These are phyloP conservation scores for Lithohypha guttulata DNA, from an alignment of 2,329 filamentous ascomycete genomes.

Conservation along the genomic window DNA sequence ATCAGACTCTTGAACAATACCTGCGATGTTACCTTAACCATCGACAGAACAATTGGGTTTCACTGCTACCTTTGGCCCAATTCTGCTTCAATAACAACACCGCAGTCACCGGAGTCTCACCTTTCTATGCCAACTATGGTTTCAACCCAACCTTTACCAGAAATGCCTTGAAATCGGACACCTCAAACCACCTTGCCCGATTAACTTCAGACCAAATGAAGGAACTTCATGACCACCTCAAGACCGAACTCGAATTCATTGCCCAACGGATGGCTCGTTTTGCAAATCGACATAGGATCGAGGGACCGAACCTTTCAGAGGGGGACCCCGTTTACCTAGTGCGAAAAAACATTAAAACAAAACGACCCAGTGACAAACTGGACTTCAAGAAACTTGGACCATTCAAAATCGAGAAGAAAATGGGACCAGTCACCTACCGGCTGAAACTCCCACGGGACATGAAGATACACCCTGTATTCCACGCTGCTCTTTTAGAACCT, in stretches of 20 bases:
- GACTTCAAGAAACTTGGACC: conserved; percentile 10
- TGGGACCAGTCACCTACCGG: conserved; percentile 1
- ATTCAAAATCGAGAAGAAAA: conserved; percentile 7
- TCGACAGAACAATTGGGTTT: conserved; percentile 4
- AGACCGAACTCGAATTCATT: conserved; percentile 3
- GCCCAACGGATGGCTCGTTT: neutral
- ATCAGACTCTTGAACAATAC: conserved; percentile 8
- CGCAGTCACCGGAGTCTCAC: neutral
- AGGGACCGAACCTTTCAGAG: conserved; percentile 7
- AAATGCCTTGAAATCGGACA: neutral
- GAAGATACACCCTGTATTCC: conserved; percentile 2
- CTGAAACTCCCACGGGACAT: conserved; percentile 1
- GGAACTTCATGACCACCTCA: conserved; percentile 5
- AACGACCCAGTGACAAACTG: conserved; percentile 9
- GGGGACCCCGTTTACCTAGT: conserved; percentile 7
- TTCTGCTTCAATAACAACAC: conserved; percentile 7
- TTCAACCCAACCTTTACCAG: neutral
- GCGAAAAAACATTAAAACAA: conserved; percentile 11
- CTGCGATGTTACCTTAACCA: conserved; percentile 6
- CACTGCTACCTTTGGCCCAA: conserved; percentile 6
- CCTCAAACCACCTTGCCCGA: conserved; percentile 1
- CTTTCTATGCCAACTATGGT: conserved; percentile 6
- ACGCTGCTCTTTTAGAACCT: neutral
- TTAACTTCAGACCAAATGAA: neutral
- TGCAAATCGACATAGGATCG: conserved; percentile 7